Conservation (phyloP, 768 basidiomycete genomes). For the Amanita exitialis region DNA sequence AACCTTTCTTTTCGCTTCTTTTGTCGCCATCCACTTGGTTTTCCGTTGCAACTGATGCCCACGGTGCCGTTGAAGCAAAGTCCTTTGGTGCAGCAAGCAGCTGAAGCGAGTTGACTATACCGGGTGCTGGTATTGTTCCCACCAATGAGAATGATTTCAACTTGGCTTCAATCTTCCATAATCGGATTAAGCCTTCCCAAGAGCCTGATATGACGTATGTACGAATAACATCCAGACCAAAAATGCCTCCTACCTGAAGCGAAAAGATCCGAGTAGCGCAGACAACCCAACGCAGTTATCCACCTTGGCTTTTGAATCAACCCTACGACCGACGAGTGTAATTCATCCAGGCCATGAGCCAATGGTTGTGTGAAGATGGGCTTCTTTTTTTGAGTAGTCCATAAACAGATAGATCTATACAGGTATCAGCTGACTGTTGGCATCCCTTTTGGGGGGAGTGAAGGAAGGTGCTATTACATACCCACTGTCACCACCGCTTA, state of each 20-base stretch:
- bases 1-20: conserved; percentile 13
- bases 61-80: conserved; percentile 27
- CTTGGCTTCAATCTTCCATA: conserved; percentile 84
- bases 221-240: not conserved
- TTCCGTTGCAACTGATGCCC: conserved; percentile 17
- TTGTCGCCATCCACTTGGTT: not conserved
- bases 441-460: not conserved
- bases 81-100: conserved; percentile 48
- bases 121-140: conserved; percentile 55
- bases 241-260: conserved; percentile 57
- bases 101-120: conserved; percentile 88
- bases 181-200: conserved; percentile 81
- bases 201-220: conserved; percentile 50
- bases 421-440: not conserved
- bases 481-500: conserved; percentile 97
- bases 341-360: conserved; percentile 79
- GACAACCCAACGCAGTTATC: conserved; percentile 76
- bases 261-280: conserved; percentile 87
- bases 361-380: conserved; percentile 80
- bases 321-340: conserved; percentile 64
- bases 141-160: conserved; percentile 67
- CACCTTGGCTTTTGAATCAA: conserved; percentile 73
- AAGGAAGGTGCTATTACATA: conserved; percentile 27
- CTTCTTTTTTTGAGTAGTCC: conserved; percentile 92
- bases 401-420: conserved; percentile 81